A percentile compares a stretch with the other conserved stretches of the same genome.
These are phyloP conservation scores for Polyporus arcularius DNA, from an alignment of 768 basidiomycete species.

Conservation along the genomic window DNA sequence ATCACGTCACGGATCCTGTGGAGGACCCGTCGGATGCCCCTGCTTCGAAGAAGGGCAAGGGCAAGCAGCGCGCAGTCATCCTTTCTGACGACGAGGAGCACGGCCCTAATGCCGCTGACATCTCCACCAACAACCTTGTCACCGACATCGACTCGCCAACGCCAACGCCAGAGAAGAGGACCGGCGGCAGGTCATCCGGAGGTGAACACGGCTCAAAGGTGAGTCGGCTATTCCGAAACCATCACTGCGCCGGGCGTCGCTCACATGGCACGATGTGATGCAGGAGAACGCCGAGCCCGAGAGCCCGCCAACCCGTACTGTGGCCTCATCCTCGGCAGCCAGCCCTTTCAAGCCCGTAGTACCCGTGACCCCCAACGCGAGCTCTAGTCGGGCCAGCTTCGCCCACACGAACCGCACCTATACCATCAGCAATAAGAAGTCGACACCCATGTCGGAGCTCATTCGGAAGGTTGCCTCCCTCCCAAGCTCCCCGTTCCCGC, in stretches of 20 bases:
- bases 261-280: neutral
- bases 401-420: constrained; percentile 29
- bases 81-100: constrained; percentile 26
- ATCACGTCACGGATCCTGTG: neutral
- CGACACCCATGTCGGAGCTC: constrained; percentile 73
- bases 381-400: constrained; percentile 9
- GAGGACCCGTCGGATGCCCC: neutral
- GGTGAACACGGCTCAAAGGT: constrained; percentile 13
- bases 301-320: neutral
- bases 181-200: constrained; percentile 7
- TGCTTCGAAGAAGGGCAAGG: constrained; percentile 6
- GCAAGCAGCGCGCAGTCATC: constrained; percentile 24
- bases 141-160: constrained; percentile 9
- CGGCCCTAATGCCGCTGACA: constrained; percentile 8
- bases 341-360: constrained; percentile 1
- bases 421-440: constrained; percentile 50
- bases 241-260: neutral
- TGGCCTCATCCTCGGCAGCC: neutral
- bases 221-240: neutral
- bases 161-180: constrained; percentile 8
- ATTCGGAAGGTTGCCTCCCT: constrained; percentile 70
- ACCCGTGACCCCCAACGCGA: constrained; percentile 4
- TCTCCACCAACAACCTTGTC: constrained; percentile 8
- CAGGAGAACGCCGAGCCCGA: constrained; percentile 16
- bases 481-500: constrained; percentile 60